Evolutionary conservation across 345 rosid species (phyloP).

Genomic region (Ceriops tagal): DNA sequence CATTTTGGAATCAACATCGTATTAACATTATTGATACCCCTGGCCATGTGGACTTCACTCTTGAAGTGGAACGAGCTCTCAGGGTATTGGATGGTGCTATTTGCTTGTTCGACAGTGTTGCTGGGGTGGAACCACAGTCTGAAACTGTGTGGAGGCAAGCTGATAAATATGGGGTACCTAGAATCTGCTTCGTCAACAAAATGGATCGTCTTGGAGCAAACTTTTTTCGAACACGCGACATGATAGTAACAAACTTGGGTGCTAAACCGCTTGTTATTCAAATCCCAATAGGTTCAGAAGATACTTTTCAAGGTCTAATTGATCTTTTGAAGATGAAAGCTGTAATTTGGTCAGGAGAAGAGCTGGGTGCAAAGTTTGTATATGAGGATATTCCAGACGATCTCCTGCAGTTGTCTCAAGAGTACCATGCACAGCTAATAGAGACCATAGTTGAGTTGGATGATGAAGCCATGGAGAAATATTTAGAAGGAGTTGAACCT

Average conservation of each 20-base stretch:
- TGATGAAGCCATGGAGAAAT: conserved; percentile 87
- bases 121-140: conserved; percentile 98
- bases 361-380: conserved; percentile 85
- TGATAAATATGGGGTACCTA: conserved; percentile 92
- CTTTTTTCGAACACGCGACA: conserved; percentile 87
- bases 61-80: conserved; percentile 95
- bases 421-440: conserved; percentile 64
- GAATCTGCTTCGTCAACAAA: conserved; percentile 94
- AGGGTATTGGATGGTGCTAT: conserved; percentile 95
- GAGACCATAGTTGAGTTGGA: conserved; percentile 74
- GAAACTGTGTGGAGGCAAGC: conserved; percentile 99
- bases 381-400: conserved; percentile 76
- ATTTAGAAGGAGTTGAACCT: conserved; percentile 92
- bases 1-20: conserved; percentile 85
- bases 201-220: conserved; percentile 99
- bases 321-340: conserved; percentile 94
- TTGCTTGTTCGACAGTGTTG: conserved; percentile 96
- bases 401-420: conserved; percentile 72
- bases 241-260: conserved; percentile 91
- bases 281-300: conserved; percentile 86
- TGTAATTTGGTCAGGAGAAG: conserved; percentile 89
- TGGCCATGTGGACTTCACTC: conserved; percentile 94
- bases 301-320: conserved; percentile 65
- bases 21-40: conserved; percentile 97
- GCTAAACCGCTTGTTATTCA: conserved; percentile 91